These are phyloP conservation scores for Fusarium sacchari DNA, from an alignment of 2,329 filamentous ascomycete species.

Conservation along the genomic window DNA sequence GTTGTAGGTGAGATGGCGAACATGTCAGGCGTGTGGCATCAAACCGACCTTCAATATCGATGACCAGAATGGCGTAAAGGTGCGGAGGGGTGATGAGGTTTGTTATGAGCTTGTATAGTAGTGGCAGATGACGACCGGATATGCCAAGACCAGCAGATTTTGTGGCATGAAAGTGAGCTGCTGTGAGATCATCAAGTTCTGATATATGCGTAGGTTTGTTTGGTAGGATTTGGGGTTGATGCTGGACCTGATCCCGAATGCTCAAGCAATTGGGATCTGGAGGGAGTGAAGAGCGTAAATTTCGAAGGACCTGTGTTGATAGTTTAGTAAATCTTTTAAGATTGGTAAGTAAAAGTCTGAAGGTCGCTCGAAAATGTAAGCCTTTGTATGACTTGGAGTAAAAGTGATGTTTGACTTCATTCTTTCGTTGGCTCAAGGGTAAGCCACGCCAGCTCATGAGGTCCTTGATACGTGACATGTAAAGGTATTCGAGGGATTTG, in stretches of 20 bases:
- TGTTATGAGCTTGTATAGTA: constrained; percentile 66
- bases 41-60: constrained; percentile 67
- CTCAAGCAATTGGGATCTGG: constrained; percentile 24
- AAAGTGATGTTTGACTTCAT: background rate
- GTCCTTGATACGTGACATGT: background rate
- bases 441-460: background rate
- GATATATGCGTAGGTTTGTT: constrained; percentile 54
- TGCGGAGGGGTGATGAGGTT: constrained; percentile 60
- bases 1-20: constrained; percentile 53
- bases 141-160: constrained; percentile 60
- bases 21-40: constrained; percentile 60
- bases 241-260: constrained; percentile 23
- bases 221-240: constrained; percentile 22
- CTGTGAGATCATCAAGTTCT: constrained; percentile 58
- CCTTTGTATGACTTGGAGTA: background rate
- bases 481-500: background rate
- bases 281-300: constrained; percentile 42
- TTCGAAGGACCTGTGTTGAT: constrained; percentile 36
- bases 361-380: background rate
- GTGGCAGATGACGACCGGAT: constrained; percentile 62
- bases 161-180: constrained; percentile 59
- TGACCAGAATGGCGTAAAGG: constrained; percentile 60
- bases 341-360: background rate
- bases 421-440: background rate
- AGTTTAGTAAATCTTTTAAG: background rate